A percentile compares a stretch with the other conserved stretches of the same genome.
These are phyloP conservation scores for Backusella westeae DNA, from an alignment of 192 early-diverging fungal genomes.

Conservation along the genomic window DNA sequence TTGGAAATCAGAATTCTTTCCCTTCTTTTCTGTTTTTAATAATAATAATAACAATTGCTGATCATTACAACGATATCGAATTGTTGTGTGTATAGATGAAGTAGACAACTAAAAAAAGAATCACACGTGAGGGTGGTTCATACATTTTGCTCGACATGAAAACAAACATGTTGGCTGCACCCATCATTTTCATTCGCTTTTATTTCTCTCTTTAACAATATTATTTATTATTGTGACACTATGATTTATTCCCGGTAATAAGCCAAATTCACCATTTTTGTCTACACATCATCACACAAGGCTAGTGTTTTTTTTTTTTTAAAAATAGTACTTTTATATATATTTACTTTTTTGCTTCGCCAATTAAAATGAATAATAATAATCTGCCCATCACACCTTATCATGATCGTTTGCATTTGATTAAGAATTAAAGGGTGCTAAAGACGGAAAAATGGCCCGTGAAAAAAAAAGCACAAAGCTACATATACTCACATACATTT, in stretches of 20 bases:
- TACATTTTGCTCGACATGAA: background rate
- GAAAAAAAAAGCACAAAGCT: background rate
- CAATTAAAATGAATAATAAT: background rate
- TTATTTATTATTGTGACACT: background rate
- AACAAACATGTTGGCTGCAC: background rate
- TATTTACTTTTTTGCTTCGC: background rate
- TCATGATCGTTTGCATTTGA: background rate
- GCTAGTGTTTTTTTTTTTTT: background rate
- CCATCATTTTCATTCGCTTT: background rate
- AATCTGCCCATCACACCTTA: background rate
- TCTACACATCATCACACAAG: background rate
- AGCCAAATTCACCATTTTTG: background rate
- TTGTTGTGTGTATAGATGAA: background rate
- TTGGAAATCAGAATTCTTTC: background rate
- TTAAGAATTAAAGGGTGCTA: background rate
- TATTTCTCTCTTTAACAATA: background rate
- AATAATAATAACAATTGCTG: background rate
- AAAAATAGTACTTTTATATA: slow-evolving; percentile 7
- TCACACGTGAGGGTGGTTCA: background rate
- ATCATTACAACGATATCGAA: background rate
- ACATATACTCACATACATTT: background rate
- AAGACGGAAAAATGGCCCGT: background rate
- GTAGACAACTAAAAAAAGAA: background rate
- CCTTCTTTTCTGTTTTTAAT: background rate
- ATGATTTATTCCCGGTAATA: background rate